Base-by-base conservation (phyloP, 2,329 filamentous ascomycete genomes). In the Chaetomium sp. region DNA sequence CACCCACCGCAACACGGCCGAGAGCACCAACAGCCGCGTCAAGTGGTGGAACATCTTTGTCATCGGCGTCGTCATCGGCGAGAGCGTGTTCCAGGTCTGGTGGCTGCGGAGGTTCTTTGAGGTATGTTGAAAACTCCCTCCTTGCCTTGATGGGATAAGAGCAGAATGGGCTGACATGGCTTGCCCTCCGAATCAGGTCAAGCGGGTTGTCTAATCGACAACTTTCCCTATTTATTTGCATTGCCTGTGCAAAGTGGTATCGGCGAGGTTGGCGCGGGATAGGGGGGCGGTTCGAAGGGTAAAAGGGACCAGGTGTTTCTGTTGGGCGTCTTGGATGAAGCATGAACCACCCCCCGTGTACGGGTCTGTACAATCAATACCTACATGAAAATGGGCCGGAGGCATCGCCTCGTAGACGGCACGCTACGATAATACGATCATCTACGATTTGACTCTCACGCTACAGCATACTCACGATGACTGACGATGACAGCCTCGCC, bases 1-100 rank as follows among this genome's bases (percentile, higher is more conserved):
- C 75, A 97, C 92, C 72, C 95, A 99, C 84, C 87, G 95, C 77
- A 99, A 99, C 82, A 99, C 95, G 10, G 95, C 95, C 69, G 95
- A 99, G 83, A 97, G 93, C 85, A 99, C 95, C 74, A 99, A 99
- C 79, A 86, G 88, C 72, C 87, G 95, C 71, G 95, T 99, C 77
- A 99, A 99, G 84, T 99, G 95, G 95, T 99, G 95, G 95, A 97
- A 95, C 79, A 86, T 98, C 73, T 98, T 98, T 79, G 93, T 99
- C 80, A 87, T 99, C 70, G 85, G 87, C 63, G 88, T 98, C 58
- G 86, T 99, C 68, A 84, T 96, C 70, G 93, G 90, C 73, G 92
- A 98, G 82, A 95, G 93, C 67, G 82, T 97, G 70, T 99, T 99
- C 84, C 95, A 99, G 82, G 94, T 99, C 70, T 99, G 95, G 94